A percentile compares a stretch with the other conserved stretches of the same genome.
These are phyloP conservation scores for Penicillium lagena DNA, from an alignment of 495 filamentous ascomycete genomes.

Conservation along the genomic window DNA sequence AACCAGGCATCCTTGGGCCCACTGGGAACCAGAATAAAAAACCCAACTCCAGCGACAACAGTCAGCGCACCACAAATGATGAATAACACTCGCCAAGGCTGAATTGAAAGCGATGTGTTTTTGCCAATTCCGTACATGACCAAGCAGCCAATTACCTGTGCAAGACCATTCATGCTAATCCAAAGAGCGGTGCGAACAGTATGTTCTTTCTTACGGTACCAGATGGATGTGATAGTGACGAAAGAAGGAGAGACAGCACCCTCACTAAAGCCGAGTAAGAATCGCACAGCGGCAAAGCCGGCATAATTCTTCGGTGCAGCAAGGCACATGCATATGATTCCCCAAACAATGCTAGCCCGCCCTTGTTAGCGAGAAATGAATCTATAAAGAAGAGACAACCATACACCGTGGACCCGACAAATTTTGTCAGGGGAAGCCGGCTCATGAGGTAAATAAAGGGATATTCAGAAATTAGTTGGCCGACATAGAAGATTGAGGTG, in stretches of 20 bases:
- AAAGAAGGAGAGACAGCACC: conserved; percentile 30
- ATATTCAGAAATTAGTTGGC: conserved; percentile 45
- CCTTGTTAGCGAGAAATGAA: background rate
- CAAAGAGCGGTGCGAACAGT: conserved; percentile 31
- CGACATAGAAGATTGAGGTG: conserved; percentile 30
- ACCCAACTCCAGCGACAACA: conserved; percentile 40
- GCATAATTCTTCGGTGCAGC: conserved; percentile 40
- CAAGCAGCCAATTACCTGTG: conserved; percentile 47
- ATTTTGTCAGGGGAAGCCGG: conserved; percentile 43
- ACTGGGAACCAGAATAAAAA: conserved; percentile 50
- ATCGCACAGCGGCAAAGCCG: conserved; percentile 39
- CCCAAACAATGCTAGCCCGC: conserved; percentile 26
- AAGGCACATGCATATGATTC: conserved; percentile 44
- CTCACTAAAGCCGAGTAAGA: conserved; percentile 46
- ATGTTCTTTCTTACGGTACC: conserved; percentile 43
- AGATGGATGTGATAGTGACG: conserved; percentile 23
- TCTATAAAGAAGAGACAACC: background rate
- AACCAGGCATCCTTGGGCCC: conserved; percentile 55
- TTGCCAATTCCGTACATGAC: conserved; percentile 51
- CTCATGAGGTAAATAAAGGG: conserved; percentile 49
- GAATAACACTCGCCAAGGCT: conserved; percentile 43
- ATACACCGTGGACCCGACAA: conserved; percentile 18
- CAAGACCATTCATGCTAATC: conserved; percentile 51
- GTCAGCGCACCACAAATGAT: conserved; percentile 47
- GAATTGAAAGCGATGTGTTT: conserved; percentile 22